Evolutionary conservation across 2,329 filamentous ascomycete species (phyloP).

Genomic region (Ophiocordyceps australis): DNA sequence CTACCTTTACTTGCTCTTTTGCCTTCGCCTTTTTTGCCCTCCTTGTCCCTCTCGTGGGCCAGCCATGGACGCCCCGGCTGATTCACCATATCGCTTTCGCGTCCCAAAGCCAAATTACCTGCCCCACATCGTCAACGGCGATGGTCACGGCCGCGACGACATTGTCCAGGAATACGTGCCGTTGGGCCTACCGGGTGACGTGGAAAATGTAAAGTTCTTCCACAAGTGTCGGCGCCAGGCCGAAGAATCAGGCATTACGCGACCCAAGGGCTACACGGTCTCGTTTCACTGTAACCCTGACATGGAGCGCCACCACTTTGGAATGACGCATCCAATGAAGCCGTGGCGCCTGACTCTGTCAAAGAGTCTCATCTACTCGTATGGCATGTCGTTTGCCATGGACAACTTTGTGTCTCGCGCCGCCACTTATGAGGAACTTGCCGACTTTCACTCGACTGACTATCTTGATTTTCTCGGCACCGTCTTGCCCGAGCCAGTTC

Average conservation of each 20-base stretch:
- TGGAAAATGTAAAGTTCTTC: constrained; percentile 37
- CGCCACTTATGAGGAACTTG: constrained; percentile 76
- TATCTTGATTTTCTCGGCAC: constrained; percentile 79
- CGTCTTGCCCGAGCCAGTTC: constrained; percentile 44
- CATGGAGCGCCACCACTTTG: constrained; percentile 94
- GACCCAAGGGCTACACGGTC: constrained; percentile 74
- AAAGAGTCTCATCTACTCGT: constrained; percentile 85
- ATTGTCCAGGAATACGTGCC: constrained; percentile 34
- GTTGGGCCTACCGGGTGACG: constrained; percentile 29
- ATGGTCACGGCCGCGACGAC: constrained; percentile 30
- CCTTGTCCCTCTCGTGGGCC: too few relatives aligned
- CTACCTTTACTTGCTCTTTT: too few relatives aligned
- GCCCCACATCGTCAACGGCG: constrained; percentile 31
- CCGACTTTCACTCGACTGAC: constrained; percentile 70
- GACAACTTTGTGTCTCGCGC: constrained; percentile 75
- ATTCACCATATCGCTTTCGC: constrained; percentile 32
- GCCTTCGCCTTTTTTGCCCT: too few relatives aligned
- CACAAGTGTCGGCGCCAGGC: constrained; percentile 38
- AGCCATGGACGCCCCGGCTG: constrained; percentile 18
- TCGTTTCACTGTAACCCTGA: constrained; percentile 92
- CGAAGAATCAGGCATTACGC: constrained; percentile 50
- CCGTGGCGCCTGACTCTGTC: constrained; percentile 92
- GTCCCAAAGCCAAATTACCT: constrained; percentile 42
- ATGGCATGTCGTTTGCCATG: constrained; percentile 94
- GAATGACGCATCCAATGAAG: constrained; percentile 96